Evolutionary conservation across 805 yeast genomes (phyloP), one percentile per base, ranked within the genome.

Genomic region (Scheffersomyces spartinae): DNA sequence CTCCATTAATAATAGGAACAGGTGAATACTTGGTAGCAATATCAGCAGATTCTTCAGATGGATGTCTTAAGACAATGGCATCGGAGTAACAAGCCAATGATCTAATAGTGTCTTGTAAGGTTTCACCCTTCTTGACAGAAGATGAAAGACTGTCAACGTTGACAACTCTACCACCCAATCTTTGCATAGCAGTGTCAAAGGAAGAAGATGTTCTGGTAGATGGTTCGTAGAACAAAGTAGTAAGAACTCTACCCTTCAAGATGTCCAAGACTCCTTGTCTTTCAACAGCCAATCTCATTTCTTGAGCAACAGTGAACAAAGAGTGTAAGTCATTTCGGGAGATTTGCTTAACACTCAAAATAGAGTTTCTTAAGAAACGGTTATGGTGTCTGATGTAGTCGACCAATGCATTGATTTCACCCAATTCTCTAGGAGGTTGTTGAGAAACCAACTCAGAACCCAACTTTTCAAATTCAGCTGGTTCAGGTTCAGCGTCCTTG

Each of bases 101-200:
- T 57, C 98, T 75, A 39, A 91, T 74, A 20, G 98, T 91, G 51
- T 91, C 99, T 61, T 88, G 96, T 47, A 91, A 67, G 23, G 96
- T 81, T 67, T 91, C 99, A 40, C 99, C 99, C 68, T 91, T 91
- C 64, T 84, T 82, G 25, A 86, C 95, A 13, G 95, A 83, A n/a
- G 97, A 86, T 17, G 85, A 68, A 37, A 71, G 74, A 33, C 91
- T 80, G 35, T 81, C 68, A 37, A 91, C 80, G 28, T 93, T 71
- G 39, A 93, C 81, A 40, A 85, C 94, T 57, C 95, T 74, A 49
- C 99, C 99, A 54, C 99, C 99, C 43, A 91, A 68, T 63, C 99
- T 81, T 67, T 91, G 97, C 98, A 91, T 91, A 33, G 99, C 99
- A 43, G 95, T 95, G 53, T 91, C 95, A 52, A 93, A 93, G 1